Base-by-base conservation (phyloP, 2,329 filamentous ascomycete genomes). In the Podosphaera fusca region DNA sequence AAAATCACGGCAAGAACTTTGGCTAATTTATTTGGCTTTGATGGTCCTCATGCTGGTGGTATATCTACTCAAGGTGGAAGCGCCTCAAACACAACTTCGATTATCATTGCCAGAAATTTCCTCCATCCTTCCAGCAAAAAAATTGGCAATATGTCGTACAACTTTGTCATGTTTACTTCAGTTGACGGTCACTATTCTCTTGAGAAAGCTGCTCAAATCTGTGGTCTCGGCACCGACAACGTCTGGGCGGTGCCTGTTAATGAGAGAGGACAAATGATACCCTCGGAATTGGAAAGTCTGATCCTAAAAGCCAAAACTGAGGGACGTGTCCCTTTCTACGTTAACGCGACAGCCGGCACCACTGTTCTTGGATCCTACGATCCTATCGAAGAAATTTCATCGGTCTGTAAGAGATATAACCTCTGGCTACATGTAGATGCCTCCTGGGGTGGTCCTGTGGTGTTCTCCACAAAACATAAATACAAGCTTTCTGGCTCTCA, bases 351-450 rank as follows among this genome's bases (percentile, higher is more conserved):
- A 0, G 90, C 92, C 0, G 92, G 92, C 21, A 95, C 90, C 0
- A 98, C 92, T 0, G 90, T 96, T 1, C 74, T 90, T 60, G 92
- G 92, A 14, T 87, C 85, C 0, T 98, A 84, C 67, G 90, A 95
- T 65, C 85, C 86, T 0, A 82, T 95, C 63, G 69, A 74, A 10
- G 77, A 76, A 2, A 82, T 95, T 60, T 75, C 82, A 0, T 72
- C 72, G 34, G 74, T 95, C 21, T 92, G 86, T 70, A 76, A 78
- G 61, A 74, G 76, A 59, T 75, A 87, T 66, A 76, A 79, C 56
- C 71, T 96, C 51, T 98, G 92, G 92, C 73, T 96, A 70, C 92
- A 98, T 71, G 78, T 96, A 57, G 92, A 98, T 67, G 92, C 79
- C 38, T 86, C 81, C 55, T 96, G 89, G 90, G 92, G 92, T 61